These are phyloP conservation scores for Neurospora sublineolata DNA, from an alignment of 495 filamentous ascomycete genomes.

Conservation along the genomic window DNA sequence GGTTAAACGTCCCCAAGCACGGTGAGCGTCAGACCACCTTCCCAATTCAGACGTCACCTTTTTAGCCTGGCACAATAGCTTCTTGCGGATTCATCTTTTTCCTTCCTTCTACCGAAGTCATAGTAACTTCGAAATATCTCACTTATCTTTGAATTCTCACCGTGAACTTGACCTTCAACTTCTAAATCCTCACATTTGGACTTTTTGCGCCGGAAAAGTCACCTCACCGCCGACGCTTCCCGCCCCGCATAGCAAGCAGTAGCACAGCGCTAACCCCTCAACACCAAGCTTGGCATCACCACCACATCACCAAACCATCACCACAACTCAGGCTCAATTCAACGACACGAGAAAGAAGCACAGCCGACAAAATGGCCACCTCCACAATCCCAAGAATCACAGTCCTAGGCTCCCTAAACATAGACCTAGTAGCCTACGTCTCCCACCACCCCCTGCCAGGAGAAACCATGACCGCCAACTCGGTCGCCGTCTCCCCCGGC, in stretches of 20 bases:
- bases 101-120: background rate
- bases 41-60: background rate
- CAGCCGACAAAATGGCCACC: constrained; percentile 9
- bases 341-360: background rate
- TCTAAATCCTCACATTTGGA: background rate
- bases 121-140: background rate
- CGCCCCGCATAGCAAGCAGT: background rate
- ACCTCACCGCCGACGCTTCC: background rate
- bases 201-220: background rate
- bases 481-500: constrained; percentile 68
- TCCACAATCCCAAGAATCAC: constrained; percentile 40
- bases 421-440: constrained; percentile 79
- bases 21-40: background rate
- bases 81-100: background rate
- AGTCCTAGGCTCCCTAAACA: constrained; percentile 87
- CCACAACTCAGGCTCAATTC: background rate
- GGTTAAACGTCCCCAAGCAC: background rate
- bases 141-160: background rate
- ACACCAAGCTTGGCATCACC: background rate
- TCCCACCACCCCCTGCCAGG: constrained; percentile 70
- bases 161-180: background rate
- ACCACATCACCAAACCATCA: background rate
- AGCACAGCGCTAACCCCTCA: background rate
- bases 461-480: constrained; percentile 75
- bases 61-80: background rate